Conservation (phyloP, 139 green algal genomes). For the Ulvella scutata region DNA sequence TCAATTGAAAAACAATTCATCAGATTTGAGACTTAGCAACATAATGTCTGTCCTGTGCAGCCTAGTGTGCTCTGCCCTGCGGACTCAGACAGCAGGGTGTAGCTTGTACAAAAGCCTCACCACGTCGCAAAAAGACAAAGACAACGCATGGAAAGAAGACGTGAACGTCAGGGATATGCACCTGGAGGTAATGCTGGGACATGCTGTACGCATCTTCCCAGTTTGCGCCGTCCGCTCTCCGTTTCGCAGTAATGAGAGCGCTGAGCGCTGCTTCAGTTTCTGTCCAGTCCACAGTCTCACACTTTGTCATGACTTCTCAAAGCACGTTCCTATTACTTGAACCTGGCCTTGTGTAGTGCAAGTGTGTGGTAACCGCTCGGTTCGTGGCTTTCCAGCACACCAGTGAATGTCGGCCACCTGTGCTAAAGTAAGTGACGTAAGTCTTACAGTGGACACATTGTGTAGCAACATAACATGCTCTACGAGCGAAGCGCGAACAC, state of each 20-base stretch:
- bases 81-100: background rate
- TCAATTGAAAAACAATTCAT: background rate
- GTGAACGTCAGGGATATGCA: slow-evolving; percentile 9
- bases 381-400: no score
- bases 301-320: no score
- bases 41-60: background rate
- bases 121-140: background rate
- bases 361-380: no score
- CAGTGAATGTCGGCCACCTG: no score
- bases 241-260: slow-evolving; percentile 44
- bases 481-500: no score
- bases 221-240: slow-evolving; percentile 24
- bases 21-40: background rate
- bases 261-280: slow-evolving; percentile 29
- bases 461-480: no score
- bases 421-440: no score
- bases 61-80: no score
- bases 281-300: no score
- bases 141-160: background rate
- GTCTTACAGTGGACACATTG: no score
- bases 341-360: no score
- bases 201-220: slow-evolving; percentile 54
- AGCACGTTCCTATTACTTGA: no score
- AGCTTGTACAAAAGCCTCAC: background rate
- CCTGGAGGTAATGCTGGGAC: slow-evolving; percentile 56